Evolutionary conservation across 306 rosid species (phyloP).

Genomic region (Castanopsis chinensis): DNA sequence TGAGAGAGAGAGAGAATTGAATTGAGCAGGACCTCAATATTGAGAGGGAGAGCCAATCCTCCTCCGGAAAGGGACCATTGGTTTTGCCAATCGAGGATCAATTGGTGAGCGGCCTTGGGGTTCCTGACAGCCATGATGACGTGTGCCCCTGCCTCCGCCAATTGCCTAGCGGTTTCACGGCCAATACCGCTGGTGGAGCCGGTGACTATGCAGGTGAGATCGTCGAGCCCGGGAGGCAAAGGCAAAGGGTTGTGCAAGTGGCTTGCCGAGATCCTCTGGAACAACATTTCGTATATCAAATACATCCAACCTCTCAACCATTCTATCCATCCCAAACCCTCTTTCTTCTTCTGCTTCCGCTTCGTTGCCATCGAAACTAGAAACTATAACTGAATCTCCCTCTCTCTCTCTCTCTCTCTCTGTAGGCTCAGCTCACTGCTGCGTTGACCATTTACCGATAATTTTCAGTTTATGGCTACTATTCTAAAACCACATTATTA

Average conservation of each 20-base stretch:
- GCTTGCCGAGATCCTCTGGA: constrained; percentile 83
- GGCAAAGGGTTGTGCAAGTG: constrained; percentile 89
- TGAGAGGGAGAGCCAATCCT: constrained; percentile 74
- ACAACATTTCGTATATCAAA: constrained; percentile 66
- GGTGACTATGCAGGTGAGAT: constrained; percentile 82
- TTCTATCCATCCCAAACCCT: constrained; percentile 78
- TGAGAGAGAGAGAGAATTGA: too few species aligned
- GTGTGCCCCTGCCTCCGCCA: constrained; percentile 95
- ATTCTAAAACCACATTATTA: background rate
- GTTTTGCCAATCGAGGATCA: constrained; percentile 89
- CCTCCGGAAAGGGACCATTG: constrained; percentile 49
- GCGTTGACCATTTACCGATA: too few species aligned
- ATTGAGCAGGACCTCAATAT: constrained; percentile 65
- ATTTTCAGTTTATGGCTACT: background rate
- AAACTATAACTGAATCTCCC: too few species aligned
- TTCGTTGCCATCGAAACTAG: background rate
- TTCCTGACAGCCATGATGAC: constrained; percentile 99
- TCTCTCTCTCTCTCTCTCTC: background rate
- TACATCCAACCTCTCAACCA: constrained; percentile 80
- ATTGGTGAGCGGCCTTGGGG: constrained; percentile 65
- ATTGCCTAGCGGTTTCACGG: constrained; percentile 92
- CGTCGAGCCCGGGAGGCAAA: constrained; percentile 65
- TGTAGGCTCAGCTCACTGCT: too few species aligned
- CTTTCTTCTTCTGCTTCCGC: constrained; percentile 32
- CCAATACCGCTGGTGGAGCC: constrained; percentile 99